Base-by-base conservation (phyloP, 1,284 basidiomycete genomes). In the Rhodotorula sp. region DNA sequence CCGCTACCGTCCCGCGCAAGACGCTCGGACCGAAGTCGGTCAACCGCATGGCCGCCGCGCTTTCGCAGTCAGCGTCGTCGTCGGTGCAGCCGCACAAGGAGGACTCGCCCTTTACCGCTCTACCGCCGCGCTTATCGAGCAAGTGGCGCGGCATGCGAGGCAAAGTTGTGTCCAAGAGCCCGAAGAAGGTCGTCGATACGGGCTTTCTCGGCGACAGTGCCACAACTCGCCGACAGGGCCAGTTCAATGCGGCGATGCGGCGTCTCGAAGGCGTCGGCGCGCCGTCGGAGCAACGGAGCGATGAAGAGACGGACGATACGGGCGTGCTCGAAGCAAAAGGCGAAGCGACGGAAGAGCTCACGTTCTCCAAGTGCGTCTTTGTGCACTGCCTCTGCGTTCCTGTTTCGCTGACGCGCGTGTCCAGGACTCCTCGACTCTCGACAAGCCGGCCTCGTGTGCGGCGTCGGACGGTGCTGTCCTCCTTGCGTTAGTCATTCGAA, bases 51-150 rank as follows among this genome's bases (percentile, higher is more conserved):
- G 34, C 56, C 60, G 44, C 46, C 48, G 57, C n/a, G n/a, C 52
- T 53, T n/a, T 53, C 55, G 34, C 52, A 9, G 50, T 68, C 66
- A 12, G 44, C 59, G 4, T 59, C 59, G 21, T 65, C 65, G 34
- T 50, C 59, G 19, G 60, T 59, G 21, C 55, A 23, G 54, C 10
- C 25, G 41, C 45, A 27, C 21, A 64, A 66, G 23, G 56, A 55
- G 25, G 61, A 63, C 5, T 74, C 72, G 17, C 74, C 74, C 13
- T 76, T 76, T 56, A 74, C 74, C 3, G 74, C 74, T 19, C 67
- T 74, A 2, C 74, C 74, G 9, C 74, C 74, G 9, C 67, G 70
- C 1, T 61, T 75, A 61, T 61, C 56, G 7, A 58, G 50, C 21
- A 68, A 62, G 56, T 57, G 65, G 7, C 58, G 63, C 17, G 61